Evolutionary conservation across 306 rosid species (phyloP).

Genomic region (Comarum palustre): DNA sequence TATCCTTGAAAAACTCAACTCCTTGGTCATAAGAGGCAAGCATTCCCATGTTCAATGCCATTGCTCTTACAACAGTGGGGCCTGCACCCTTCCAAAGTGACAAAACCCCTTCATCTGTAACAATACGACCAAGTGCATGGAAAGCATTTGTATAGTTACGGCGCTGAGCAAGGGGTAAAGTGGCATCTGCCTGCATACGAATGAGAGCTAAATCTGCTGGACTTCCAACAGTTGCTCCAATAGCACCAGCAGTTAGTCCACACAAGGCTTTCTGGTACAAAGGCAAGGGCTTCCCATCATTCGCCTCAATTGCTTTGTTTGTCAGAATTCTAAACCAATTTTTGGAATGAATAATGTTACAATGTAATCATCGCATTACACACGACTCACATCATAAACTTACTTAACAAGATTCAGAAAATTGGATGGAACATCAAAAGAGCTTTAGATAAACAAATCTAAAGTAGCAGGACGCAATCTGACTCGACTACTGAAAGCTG

Average conservation of each 20-base stretch:
- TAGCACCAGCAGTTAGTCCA: slow-evolving; percentile 99
- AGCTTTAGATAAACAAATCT: neutral
- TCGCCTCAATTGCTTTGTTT: slow-evolving; percentile 84
- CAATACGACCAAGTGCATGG: slow-evolving; percentile 88
- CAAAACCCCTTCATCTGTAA: slow-evolving; percentile 79
- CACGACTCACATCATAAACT: neutral
- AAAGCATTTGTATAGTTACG: slow-evolving; percentile 86
- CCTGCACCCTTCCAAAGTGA: slow-evolving; percentile 99
- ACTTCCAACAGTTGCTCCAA: slow-evolving; percentile 88
- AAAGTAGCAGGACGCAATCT: neutral
- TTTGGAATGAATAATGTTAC: neutral
- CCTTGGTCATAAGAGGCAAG: slow-evolving; percentile 97
- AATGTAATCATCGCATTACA: neutral
- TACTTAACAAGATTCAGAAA: slow-evolving; percentile 2
- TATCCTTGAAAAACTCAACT: slow-evolving; percentile 89
- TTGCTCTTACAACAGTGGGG: slow-evolving; percentile 95
- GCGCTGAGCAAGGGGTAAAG: slow-evolving; percentile 86
- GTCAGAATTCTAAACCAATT: slow-evolving; percentile 62
- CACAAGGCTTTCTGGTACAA: slow-evolving; percentile 95
- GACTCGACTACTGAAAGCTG: neutral
- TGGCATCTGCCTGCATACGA: slow-evolving; percentile 99
- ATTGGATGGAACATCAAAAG: neutral
- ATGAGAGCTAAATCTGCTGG: slow-evolving; percentile 97
- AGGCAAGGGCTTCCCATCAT: slow-evolving; percentile 98
- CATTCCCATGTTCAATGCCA: slow-evolving; percentile 99